Conservation (phyloP, 805 yeast genomes). For the Cyberlindnera xylosilytica region DNA sequence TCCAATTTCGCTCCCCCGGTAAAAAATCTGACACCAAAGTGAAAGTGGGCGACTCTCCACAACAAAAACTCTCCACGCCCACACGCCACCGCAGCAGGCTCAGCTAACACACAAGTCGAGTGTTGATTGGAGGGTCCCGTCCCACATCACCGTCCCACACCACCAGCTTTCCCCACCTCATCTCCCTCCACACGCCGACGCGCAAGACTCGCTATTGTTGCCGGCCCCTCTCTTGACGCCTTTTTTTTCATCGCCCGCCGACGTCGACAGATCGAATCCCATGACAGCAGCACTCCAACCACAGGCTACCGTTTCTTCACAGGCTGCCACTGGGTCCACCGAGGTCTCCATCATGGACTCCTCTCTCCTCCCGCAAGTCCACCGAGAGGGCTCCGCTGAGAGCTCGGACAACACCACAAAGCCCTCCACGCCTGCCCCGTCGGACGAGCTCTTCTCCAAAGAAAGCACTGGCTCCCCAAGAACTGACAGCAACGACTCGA, state of each 20-base stretch:
- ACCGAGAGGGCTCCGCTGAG: neutral
- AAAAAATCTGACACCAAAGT: constrained; percentile 13
- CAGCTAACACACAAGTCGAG: too few relatives aligned
- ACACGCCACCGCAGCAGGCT: too few relatives aligned
- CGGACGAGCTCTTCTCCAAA: neutral
- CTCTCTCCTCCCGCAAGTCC: too few relatives aligned
- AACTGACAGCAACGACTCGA: neutral
- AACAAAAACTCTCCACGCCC: neutral
- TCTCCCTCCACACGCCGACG: too few relatives aligned
- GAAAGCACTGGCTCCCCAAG: neutral
- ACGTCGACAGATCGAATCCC: neutral
- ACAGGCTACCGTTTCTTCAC: neutral
- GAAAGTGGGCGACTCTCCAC: neutral
- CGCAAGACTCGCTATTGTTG: constrained; percentile 2
- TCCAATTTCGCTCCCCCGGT: neutral
- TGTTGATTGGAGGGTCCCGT: too few relatives aligned
- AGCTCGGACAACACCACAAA: neutral
- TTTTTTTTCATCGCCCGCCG: constrained; percentile 4
- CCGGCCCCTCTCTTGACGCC: constrained; percentile 8
- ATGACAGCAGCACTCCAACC: constrained; percentile 1
- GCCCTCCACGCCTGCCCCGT: too few relatives aligned
- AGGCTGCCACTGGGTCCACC: too few relatives aligned
- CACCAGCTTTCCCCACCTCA: too few relatives aligned
- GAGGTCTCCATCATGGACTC: too few relatives aligned
- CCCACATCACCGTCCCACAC: neutral